A percentile compares a stretch with the other conserved stretches of the same genome.
Conservation (phyloP, 1,284 basidiomycete genomes). For the Ustilago vetiveriae region DNA sequence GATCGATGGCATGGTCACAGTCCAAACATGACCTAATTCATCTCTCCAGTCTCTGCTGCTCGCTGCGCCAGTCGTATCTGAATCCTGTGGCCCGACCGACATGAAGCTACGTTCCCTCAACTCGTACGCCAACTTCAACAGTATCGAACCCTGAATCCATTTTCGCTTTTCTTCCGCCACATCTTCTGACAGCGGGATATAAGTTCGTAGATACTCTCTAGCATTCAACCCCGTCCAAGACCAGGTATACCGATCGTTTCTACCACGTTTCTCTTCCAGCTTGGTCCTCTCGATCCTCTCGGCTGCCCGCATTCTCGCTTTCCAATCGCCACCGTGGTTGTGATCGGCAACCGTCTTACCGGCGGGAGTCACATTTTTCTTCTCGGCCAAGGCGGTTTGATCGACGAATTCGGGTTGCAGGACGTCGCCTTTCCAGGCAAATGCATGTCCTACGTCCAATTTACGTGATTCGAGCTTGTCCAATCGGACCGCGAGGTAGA, state of each 20-base stretch:
- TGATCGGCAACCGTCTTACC: not conserved
- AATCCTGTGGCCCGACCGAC: conserved; percentile 44
- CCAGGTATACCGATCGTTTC: conserved; percentile 22
- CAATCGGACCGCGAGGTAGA: conserved; percentile 74
- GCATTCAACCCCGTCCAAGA: conserved; percentile 27
- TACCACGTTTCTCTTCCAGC: conserved; percentile 23
- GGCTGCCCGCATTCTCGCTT: conserved; percentile 26
- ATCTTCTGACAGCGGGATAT: conserved; percentile 4
- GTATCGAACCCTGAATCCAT: conserved; percentile 46
- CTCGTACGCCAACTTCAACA: conserved; percentile 55
- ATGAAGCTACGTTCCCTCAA: conserved; percentile 37
- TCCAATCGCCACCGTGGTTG: conserved; percentile 16
- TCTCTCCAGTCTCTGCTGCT: conserved; percentile 11
- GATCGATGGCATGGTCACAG: conserved; percentile 76
- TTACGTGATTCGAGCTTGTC: conserved; percentile 71
- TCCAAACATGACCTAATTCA: conserved; percentile 50
- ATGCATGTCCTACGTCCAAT: conserved; percentile 71
- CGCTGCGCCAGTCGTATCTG: not conserved
- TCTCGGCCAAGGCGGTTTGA: conserved; percentile 12
- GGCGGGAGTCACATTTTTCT: conserved; percentile 11
- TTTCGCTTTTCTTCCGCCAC: not conserved
- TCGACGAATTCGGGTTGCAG: conserved; percentile 32
- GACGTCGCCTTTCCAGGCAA: conserved; percentile 55
- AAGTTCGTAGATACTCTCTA: conserved; percentile 18
- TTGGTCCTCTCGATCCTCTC: conserved; percentile 21